phyloP scores from a whole-genome alignment of 768 basidiomycete species.

The Suillus clintonianus region DNA sequence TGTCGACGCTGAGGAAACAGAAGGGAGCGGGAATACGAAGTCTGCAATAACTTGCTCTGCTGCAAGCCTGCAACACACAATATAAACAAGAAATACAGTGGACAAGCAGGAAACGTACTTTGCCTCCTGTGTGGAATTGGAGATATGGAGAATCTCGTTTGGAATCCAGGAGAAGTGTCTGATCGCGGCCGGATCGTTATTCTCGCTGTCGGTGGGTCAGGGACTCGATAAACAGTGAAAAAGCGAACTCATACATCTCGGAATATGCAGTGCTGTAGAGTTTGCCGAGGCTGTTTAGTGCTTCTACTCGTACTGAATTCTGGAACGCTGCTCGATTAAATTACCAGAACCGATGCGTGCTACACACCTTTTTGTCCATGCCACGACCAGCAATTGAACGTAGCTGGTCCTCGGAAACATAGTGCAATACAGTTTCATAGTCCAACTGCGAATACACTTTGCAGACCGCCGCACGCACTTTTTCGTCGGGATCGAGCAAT shows the following conservation, averaged over 20 bases:
- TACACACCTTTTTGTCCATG: constrained; percentile 80
- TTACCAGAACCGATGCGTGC: not conserved
- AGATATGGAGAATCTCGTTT: constrained; percentile 60
- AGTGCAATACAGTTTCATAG: constrained; percentile 87
- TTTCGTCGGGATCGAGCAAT: constrained; percentile 87
- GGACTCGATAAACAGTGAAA: not conserved
- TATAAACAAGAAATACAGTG: constrained; percentile 1
- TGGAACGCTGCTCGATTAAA: constrained; percentile 26
- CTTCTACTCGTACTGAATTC: constrained; percentile 69
- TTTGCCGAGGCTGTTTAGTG: constrained; percentile 73
- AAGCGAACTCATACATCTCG: constrained; percentile 69
- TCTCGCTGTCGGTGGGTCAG: constrained; percentile 56
- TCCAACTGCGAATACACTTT: constrained; percentile 80
- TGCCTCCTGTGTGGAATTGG: constrained; percentile 53
- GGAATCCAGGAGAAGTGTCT: constrained; percentile 95
- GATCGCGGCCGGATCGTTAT: constrained; percentile 69
- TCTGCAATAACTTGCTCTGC: constrained; percentile 71
- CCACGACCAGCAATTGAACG: constrained; percentile 68
- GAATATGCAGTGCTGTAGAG: constrained; percentile 82
- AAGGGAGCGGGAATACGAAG: constrained; percentile 82
- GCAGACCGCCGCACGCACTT: constrained; percentile 84
- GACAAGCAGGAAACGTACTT: constrained; percentile 42
- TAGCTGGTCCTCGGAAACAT: constrained; percentile 67
- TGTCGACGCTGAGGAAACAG: constrained; percentile 43
- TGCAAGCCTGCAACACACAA: constrained; percentile 41